Percentiles rank a stretch among this genome's conserved stretches.
These are phyloP conservation scores for Choanephora cucurbitarum DNA, from an alignment of 371 early-diverging fungal species.

Conservation along the genomic window DNA sequence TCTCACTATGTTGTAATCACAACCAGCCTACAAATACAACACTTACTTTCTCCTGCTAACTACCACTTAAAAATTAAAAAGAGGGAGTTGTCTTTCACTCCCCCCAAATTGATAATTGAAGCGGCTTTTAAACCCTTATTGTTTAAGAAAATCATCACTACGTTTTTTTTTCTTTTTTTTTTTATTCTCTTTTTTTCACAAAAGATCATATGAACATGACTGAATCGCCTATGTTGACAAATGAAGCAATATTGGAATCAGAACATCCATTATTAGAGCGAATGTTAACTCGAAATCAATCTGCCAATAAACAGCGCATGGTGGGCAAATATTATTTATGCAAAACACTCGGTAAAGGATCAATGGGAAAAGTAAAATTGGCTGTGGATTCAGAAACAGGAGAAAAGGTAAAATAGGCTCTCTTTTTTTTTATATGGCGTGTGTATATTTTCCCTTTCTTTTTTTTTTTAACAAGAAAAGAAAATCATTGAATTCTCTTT, in stretches of 20 bases:
- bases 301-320: constrained; percentile 6
- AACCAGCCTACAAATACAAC: too few relatives aligned
- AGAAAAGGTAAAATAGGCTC: constrained; percentile 74
- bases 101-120: not conserved
- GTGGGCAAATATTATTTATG: constrained; percentile 86
- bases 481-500: too few relatives aligned
- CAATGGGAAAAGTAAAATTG: constrained; percentile 96
- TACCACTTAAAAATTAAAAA: not conserved
- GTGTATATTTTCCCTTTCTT: too few relatives aligned
- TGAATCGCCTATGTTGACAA: not conserved
- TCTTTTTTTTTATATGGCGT: too few relatives aligned
- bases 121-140: not conserved
- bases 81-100: too few relatives aligned
- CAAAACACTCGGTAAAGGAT: constrained; percentile 94
- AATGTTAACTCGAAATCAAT: not conserved
- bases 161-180: not conserved
- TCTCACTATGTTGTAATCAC: too few relatives aligned
- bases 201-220: too few relatives aligned
- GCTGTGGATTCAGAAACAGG: constrained; percentile 84
- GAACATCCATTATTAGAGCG: not conserved
- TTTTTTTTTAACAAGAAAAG: too few relatives aligned
- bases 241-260: not conserved
- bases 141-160: constrained; percentile 1
- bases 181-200: not conserved
- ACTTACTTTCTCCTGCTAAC: not conserved